Conservation (phyloP, 1,284 basidiomycete genomes). For the Mixia osmundae region DNA sequence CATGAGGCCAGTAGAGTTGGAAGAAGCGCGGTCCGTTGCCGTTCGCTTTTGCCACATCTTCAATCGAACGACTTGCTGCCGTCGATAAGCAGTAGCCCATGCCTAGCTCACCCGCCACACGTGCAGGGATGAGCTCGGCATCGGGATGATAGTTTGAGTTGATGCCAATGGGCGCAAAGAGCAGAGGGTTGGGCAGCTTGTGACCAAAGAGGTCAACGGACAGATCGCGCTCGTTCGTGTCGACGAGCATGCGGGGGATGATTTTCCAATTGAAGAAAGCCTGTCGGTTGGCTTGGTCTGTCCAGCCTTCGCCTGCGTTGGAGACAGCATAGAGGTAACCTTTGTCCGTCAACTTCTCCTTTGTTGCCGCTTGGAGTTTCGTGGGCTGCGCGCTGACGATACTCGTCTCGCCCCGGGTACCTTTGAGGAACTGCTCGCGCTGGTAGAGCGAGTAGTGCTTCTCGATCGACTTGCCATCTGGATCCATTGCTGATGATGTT, state of each 20-base stretch:
- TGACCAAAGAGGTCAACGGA: constrained; percentile 40
- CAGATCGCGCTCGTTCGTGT: constrained; percentile 37
- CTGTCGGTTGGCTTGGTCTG: constrained; percentile 31
- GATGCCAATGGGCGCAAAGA: constrained; percentile 49
- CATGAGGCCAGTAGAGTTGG: constrained; percentile 44
- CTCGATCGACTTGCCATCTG: too few relatives aligned
- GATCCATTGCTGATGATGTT: too few relatives aligned
- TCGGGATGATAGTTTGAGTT: constrained; percentile 43
- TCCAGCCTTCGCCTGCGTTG: constrained; percentile 33
- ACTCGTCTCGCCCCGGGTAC: too few relatives aligned
- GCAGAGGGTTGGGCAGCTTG: constrained; percentile 19
- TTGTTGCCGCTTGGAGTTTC: too few relatives aligned
- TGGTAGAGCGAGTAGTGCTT: too few relatives aligned
- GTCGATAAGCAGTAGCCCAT: constrained; percentile 50
- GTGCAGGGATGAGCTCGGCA: constrained; percentile 42
- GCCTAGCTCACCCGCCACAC: constrained; percentile 37
- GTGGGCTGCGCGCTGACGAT: too few relatives aligned
- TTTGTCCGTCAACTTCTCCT: too few relatives aligned
- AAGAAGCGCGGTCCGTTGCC: constrained; percentile 43
- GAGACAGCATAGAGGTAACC: constrained; percentile 8
- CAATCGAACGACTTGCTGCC: constrained; percentile 41
- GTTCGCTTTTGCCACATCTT: constrained; percentile 42
- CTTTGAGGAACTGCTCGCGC: too few relatives aligned
- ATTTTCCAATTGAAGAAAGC: constrained; percentile 21
- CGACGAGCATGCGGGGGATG: constrained; percentile 48